Conservation (phyloP, 2,329 filamentous ascomycete species). For the Hypoxylon sp. region DNA sequence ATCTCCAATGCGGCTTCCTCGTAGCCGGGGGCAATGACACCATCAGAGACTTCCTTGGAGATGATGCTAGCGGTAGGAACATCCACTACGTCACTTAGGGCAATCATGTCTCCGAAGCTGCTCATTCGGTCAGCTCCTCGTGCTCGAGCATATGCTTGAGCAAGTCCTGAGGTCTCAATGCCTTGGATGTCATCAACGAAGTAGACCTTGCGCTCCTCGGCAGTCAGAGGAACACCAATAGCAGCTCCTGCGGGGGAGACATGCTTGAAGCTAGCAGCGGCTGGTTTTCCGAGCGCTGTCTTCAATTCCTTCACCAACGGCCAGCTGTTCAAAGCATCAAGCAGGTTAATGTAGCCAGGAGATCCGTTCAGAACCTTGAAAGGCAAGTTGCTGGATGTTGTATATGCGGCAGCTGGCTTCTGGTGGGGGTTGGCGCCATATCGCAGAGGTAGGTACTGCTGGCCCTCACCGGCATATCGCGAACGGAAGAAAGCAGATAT, state of each 20-base stretch:
- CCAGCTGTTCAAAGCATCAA: constrained; percentile 98
- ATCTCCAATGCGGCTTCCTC: constrained; percentile 88
- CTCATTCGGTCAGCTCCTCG: constrained; percentile 98
- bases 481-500: constrained; percentile 98
- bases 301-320: constrained; percentile 96
- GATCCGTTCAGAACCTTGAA: constrained; percentile 93
- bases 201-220: constrained; percentile 95
- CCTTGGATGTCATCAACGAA: constrained; percentile 97
- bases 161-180: constrained; percentile 86
- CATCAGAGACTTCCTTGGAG: constrained; percentile 96
- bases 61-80: constrained; percentile 97
- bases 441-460: constrained; percentile 86
- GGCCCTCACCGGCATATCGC: constrained; percentile 89
- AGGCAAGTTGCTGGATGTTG: constrained; percentile 80
- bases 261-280: constrained; percentile 98
- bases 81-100: constrained; percentile 91
- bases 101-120: constrained; percentile 97
- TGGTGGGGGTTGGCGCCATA: constrained; percentile 99
- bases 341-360: constrained; percentile 96
- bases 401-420: constrained; percentile 92
- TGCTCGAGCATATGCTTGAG: constrained; percentile 95
- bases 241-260: constrained; percentile 97
- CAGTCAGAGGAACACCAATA: constrained; percentile 87
- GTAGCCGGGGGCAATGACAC: constrained; percentile 93
- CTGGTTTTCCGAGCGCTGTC: constrained; percentile 86